Percentiles rank a stretch among this genome's conserved stretches.
These are phyloP conservation scores for Gymnopilus dilepis DNA, from an alignment of 768 basidiomycete species.

Conservation along the genomic window DNA sequence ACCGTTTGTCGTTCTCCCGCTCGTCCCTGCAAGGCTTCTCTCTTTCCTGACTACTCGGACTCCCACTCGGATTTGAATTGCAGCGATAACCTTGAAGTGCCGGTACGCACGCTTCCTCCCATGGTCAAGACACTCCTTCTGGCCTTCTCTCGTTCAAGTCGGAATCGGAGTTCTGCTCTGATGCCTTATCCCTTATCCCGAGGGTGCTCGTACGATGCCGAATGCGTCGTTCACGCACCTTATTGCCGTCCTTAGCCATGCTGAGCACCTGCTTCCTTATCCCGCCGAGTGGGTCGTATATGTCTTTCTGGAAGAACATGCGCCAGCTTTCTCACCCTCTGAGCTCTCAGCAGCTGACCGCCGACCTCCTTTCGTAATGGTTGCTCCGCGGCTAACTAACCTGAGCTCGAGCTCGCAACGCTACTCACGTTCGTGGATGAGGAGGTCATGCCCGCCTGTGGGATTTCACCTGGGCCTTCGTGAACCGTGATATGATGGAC, in stretches of 20 bases:
- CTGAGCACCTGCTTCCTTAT: neutral
- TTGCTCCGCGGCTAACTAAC: slow-evolving; percentile 6
- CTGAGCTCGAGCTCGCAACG: neutral
- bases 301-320: neutral
- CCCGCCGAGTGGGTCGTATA: neutral
- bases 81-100: neutral
- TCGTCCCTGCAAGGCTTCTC: neutral
- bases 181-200: neutral
- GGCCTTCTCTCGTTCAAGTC: slow-evolving; percentile 1
- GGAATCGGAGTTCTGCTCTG: slow-evolving; percentile 5
- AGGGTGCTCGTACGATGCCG: neutral
- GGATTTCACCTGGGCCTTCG: neutral
- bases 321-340: neutral
- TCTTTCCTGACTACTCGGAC: neutral
- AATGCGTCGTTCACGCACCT: neutral
- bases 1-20: neutral
- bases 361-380: neutral
- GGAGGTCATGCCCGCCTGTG: neutral
- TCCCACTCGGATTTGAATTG: neutral
- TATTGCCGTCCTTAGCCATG: neutral
- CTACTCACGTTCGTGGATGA: neutral
- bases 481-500: neutral
- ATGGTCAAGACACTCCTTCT: neutral
- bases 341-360: neutral
- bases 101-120: slow-evolving; percentile 4